Base-by-base conservation (phyloP, 1,284 basidiomycete genomes). In the Microbotryum saponariae region DNA sequence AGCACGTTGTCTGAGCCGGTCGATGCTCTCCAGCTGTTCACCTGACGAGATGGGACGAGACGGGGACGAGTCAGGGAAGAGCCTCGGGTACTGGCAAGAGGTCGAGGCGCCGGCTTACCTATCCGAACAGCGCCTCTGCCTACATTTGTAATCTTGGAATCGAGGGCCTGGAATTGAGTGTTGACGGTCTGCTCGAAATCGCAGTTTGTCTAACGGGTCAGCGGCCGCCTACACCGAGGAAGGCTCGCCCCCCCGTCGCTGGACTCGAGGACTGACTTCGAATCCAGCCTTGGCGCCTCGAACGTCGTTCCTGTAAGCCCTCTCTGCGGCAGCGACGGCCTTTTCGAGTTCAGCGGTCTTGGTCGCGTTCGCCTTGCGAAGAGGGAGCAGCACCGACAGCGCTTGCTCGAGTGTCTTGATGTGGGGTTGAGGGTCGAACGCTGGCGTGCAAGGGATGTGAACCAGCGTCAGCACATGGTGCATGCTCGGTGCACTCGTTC, bases 231-330 rank as follows among this genome's bases (percentile, higher is more conserved):
- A 20, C 4, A 25, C 42, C 21, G 12, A 18, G 9, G n/a, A 46
- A 27, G 25, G n/a, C 45, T 42, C 29, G 18, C 4, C 18, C 7
- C 7, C 5, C 6, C 21, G 16, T n/a, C 23, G 6, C 9, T 25
- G 12, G 18, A 21, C 25, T 16, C 44, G 6, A 61, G 44, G 18
- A 74, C 81, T 54, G 70, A 87, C 91, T 78, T 94, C 91, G 73
- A 98, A 98, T 2, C 91, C 91, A 56, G 85, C 85, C 73, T 91
- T 90, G 29, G 98, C 80, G 66, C 97, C 92, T 21, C 82, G 80
- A 81, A 98, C 88, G 76, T 91, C 90, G 77, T 88, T 89, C 2
- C 90, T 88, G 74, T 98, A 98, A 69, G 97, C 92, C 61, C 90
- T 79, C 76, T 98, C 93, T 7, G 92, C 86, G 1, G 88, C 83